phyloP scores from a whole-genome alignment of 352 stramenopile species.

The Globisporangium recalcitrans region DNA sequence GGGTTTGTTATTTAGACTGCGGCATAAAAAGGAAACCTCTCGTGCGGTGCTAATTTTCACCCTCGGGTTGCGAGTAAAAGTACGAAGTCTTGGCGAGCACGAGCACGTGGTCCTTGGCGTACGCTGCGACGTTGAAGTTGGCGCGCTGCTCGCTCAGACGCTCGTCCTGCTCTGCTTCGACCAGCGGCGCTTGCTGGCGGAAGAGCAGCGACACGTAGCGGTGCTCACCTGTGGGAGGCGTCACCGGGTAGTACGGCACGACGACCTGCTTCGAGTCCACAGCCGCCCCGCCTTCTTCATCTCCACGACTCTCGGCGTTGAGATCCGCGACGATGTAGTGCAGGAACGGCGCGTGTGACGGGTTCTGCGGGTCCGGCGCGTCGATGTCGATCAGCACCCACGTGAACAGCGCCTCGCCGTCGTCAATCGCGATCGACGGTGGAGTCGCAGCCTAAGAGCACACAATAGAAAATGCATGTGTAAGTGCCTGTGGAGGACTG shows the following conservation, averaged over 20 bases:
- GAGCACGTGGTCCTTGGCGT: constrained; percentile 26
- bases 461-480: background rate
- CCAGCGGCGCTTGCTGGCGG: constrained; percentile 18
- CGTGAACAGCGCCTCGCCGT: constrained; percentile 35
- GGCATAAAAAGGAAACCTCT: no score
- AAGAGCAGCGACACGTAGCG: constrained; percentile 58
- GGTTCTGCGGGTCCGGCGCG: constrained; percentile 42
- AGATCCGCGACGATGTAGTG: constrained; percentile 56
- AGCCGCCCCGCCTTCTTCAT: no score
- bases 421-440: constrained; percentile 27
- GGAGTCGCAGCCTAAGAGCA: constrained; percentile 12
- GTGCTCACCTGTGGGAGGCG: constrained; percentile 42
- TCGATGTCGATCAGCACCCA: constrained; percentile 70
- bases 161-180: constrained; percentile 9
- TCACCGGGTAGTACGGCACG: constrained; percentile 59
- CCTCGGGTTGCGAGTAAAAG: constrained; percentile 40
- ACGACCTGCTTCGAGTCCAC: constrained; percentile 18
- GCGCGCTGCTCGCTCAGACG: constrained; percentile 27
- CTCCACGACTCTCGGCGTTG: background rate
- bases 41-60: background rate
- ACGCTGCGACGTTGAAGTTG: constrained; percentile 51
- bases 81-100: constrained; percentile 24
- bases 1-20: no score
- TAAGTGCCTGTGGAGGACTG: no score
- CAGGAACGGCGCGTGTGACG: constrained; percentile 60